phyloP scores from a whole-genome alignment of 176 grass and related monocot genomes.

The Bolboschoenus planiculmis region DNA sequence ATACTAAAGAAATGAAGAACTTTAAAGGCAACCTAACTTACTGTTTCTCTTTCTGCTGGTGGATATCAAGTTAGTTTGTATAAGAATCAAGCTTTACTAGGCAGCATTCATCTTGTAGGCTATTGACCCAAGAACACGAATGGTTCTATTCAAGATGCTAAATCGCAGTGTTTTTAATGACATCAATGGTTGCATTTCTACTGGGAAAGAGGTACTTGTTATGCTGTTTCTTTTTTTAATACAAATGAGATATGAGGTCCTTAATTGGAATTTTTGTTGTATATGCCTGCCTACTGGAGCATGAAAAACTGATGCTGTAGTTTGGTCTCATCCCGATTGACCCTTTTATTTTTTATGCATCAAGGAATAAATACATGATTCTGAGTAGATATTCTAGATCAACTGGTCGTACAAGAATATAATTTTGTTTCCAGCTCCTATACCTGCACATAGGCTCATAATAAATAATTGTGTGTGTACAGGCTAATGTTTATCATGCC shows the following conservation, averaged over 20 bases:
- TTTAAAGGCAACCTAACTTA: not conserved
- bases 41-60: not conserved
- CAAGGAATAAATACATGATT: not conserved
- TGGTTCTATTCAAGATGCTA: slow-evolving; percentile 97
- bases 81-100: not conserved
- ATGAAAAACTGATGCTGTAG: not conserved
- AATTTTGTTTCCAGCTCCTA: not conserved
- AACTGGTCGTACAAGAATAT: not conserved
- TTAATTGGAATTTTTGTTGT: not conserved
- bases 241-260: not conserved
- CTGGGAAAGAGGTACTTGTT: slow-evolving; percentile 77
- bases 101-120: slow-evolving; percentile 40
- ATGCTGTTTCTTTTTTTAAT: not conserved
- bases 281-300: not conserved
- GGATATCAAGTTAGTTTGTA: not conserved
- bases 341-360: not conserved
- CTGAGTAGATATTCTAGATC: not conserved
- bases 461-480: slow-evolving; percentile 1
- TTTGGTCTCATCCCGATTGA: not conserved
- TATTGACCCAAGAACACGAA: slow-evolving; percentile 89
- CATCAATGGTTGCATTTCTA: slow-evolving; percentile 98
- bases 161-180: slow-evolving; percentile 77
- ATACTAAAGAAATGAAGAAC: not conserved
- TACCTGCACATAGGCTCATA: not conserved
- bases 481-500: slow-evolving; percentile 99